Conservation (phyloP, 495 filamentous ascomycete genomes). For the Aspergillus taichungensis region DNA sequence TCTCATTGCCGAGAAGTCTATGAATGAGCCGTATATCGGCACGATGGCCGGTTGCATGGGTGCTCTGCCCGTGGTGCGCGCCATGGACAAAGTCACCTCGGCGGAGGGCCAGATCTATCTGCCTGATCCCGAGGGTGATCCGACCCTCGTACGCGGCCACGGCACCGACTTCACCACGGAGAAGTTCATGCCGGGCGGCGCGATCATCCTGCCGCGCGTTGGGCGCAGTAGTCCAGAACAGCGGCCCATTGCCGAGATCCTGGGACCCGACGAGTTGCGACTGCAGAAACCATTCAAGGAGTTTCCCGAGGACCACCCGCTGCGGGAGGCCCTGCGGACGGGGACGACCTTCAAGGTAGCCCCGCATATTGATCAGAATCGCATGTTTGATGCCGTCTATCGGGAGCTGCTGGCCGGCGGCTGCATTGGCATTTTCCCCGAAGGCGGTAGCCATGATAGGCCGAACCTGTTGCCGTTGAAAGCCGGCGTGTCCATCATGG, state of each 20-base stretch:
- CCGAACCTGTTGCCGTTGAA: conserved; percentile 91
- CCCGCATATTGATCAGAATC: conserved; percentile 87
- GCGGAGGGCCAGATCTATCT: conserved; percentile 78
- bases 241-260: conserved; percentile 69
- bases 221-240: conserved; percentile 64
- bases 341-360: conserved; percentile 80
- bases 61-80: conserved; percentile 78
- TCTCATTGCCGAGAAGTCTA: conserved; percentile 90
- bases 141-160: conserved; percentile 69
- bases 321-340: conserved; percentile 55
- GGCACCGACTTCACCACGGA: conserved; percentile 77
- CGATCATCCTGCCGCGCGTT: conserved; percentile 75
- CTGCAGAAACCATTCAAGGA: conserved; percentile 79
- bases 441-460: conserved; percentile 95
- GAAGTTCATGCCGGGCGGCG: conserved; percentile 66
- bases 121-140: conserved; percentile 77
- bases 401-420: conserved; percentile 68
- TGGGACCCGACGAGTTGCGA: conserved; percentile 69
- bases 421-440: conserved; percentile 94
- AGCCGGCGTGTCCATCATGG: conserved; percentile 98
- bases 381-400: conserved; percentile 91
- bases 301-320: conserved; percentile 69
- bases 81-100: conserved; percentile 78
- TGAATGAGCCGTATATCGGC: conserved; percentile 79
- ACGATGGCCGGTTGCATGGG: conserved; percentile 69